Base-by-base conservation (phyloP, 768 basidiomycete genomes). In the Russula emetica region DNA sequence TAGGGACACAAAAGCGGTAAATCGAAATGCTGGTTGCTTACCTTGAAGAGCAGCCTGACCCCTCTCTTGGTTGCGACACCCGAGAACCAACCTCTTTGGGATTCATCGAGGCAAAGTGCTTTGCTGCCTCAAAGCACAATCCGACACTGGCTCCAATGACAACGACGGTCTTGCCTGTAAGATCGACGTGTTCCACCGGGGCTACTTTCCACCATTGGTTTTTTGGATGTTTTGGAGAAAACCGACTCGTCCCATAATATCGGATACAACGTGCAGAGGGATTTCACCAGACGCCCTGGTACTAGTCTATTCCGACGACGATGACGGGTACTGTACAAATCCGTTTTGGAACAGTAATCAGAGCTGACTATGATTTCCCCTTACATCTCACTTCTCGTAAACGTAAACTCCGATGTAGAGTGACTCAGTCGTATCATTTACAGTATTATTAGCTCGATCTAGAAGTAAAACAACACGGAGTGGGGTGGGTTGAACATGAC, bases 101-200 rank as follows among this genome's bases (percentile, higher is more conserved):
- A 11, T 63, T 47, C 67, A 68, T 68, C 22, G 58, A 60, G 14
- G 56, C 56, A 10, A 58, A 58, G 26, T 58, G 67, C 26, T 67
- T 68, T 22, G 66, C 45, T 8, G 66, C 61, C 55, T 68, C 67
- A 36, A 63, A 63, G 22, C 67, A 66, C 24, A 68, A 24, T 32
- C 67, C 67, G 9, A 57, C 64, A 38, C 67, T 68, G n/a, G 67
- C 67, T 2, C 67, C 56, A 2, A 68, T 52, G n/a, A 68, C 55
- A 47, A 68, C 44, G n/a, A 68, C 62, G 2, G 67, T 68, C 58
- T 68, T 67, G 11, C 66, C 67, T 1, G 66, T 44, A 9, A 68
- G 67, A 7, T 67, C 66, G 20, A 28, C 56, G 2, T 38, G 58
- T 10, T 53, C 53, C 2, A 51, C 66, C 1, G 66, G 67, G 10